phyloP scores from a whole-genome alignment of 257 asterid genomes.

The Solanum tacnaense region DNA sequence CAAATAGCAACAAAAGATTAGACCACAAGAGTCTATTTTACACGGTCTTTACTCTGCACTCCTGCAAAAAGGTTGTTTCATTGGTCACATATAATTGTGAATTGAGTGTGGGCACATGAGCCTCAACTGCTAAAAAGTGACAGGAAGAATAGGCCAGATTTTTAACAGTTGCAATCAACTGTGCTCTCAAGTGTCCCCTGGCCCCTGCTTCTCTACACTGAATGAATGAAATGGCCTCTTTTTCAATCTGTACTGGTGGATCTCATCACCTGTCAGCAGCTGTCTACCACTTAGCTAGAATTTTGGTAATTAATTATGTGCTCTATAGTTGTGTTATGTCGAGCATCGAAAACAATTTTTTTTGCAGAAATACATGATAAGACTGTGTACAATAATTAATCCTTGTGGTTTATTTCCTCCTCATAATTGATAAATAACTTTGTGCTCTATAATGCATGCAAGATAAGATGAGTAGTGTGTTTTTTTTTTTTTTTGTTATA shows the following conservation, averaged over 20 bases:
- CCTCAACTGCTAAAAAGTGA: background rate
- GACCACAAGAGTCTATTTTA: background rate
- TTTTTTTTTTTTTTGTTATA: too few relatives aligned
- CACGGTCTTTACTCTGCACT: too few relatives aligned
- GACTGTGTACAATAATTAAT: too few relatives aligned
- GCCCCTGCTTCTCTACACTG: background rate
- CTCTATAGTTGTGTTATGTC: background rate
- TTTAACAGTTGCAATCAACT: background rate
- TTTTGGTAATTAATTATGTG: background rate
- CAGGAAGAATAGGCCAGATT: background rate
- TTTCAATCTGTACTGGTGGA: background rate
- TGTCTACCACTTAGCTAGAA: background rate
- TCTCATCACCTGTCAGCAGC: background rate
- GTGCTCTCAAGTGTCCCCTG: background rate
- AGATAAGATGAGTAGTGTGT: background rate
- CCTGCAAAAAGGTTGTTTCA: too few relatives aligned
- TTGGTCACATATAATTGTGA: background rate
- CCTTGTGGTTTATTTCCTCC: background rate
- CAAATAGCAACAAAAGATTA: background rate
- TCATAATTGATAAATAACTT: background rate
- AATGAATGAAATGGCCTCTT: background rate
- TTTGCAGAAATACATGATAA: background rate
- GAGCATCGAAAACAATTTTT: too few relatives aligned
- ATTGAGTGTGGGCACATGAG: background rate
- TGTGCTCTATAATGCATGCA: background rate